Evolutionary conservation across 345 rosid genomes (phyloP).

Genomic region (Cochlearia excelsa): DNA sequence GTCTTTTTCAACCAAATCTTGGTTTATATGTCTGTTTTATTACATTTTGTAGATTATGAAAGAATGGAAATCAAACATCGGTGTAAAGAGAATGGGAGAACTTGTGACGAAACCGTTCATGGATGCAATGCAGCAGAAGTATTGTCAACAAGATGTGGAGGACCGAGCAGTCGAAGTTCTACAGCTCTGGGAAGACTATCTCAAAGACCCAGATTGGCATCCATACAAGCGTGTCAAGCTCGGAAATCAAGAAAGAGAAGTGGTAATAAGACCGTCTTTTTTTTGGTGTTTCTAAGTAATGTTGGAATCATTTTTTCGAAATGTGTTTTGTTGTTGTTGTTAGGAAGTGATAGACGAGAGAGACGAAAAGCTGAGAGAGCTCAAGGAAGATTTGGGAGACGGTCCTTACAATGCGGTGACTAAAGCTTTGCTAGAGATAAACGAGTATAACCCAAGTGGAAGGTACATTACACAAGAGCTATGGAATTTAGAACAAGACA

Average conservation of each 20-base stretch:
- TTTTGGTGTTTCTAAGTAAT: not conserved
- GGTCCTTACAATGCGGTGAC: slow-evolving; percentile 60
- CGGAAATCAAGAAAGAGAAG: slow-evolving; percentile 45
- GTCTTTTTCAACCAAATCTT: not conserved
- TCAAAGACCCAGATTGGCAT: slow-evolving; percentile 90
- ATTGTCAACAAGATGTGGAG: slow-evolving; percentile 69
- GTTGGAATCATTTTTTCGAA: slow-evolving; percentile 2
- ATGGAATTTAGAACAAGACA: slow-evolving; percentile 67
- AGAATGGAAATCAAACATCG: slow-evolving; percentile 50
- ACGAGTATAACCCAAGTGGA: slow-evolving; percentile 95
- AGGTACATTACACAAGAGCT: slow-evolving; percentile 66
- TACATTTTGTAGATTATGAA: slow-evolving; percentile 51
- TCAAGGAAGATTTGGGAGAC: slow-evolving; percentile 55
- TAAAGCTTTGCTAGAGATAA: slow-evolving; percentile 61
- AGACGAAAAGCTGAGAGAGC: slow-evolving; percentile 61
- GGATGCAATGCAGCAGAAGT: slow-evolving; percentile 71
- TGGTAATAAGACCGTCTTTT: slow-evolving; percentile 47
- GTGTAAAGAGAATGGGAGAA: slow-evolving; percentile 94
- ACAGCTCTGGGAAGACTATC: slow-evolving; percentile 85
- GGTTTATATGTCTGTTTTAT: not conserved
- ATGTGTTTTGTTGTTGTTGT: not conserved
- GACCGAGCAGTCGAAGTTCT: slow-evolving; percentile 67
- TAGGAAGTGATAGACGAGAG: slow-evolving; percentile 53
- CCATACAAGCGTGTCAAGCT: slow-evolving; percentile 55
- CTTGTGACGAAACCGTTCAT: slow-evolving; percentile 72